A percentile compares a stretch with the other conserved stretches of the same genome.
Evolutionary conservation across 2,329 filamentous ascomycete species (phyloP).

Genomic region (Anisogramma anomala): DNA sequence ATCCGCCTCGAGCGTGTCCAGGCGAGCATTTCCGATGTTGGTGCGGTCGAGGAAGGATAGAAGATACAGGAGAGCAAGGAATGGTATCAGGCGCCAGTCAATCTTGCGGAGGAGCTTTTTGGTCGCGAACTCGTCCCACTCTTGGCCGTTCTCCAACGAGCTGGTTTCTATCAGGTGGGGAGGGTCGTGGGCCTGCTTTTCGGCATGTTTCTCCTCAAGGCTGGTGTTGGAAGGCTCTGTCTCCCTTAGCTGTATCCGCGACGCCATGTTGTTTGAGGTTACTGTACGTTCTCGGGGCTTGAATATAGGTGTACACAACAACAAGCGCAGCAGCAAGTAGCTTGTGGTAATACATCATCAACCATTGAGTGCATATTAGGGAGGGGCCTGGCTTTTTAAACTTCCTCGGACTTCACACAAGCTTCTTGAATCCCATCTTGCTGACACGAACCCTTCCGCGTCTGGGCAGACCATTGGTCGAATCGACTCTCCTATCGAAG

Average conservation of each 20-base stretch:
- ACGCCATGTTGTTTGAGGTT: background rate
- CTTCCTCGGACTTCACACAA: no score
- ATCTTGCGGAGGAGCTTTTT: conserved; percentile 33
- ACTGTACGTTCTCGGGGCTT: no score
- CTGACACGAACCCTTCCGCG: no score
- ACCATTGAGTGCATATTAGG: no score
- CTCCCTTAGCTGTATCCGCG: background rate
- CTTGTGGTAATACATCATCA: no score
- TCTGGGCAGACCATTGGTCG: no score
- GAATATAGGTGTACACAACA: no score
- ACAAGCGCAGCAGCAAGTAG: no score
- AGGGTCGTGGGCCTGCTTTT: background rate
- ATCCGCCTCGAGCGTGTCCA: conserved; percentile 26
- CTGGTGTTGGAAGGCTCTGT: background rate
- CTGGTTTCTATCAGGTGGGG: background rate
- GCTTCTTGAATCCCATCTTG: no score
- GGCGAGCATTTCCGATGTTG: conserved; percentile 35
- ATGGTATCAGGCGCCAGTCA: conserved; percentile 40
- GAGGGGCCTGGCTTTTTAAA: no score
- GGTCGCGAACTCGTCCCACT: background rate
- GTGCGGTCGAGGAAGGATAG: conserved; percentile 33
- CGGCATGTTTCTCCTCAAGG: background rate
- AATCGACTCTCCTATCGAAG: no score
- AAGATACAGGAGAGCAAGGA: conserved; percentile 29
- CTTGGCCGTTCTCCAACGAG: background rate